Evolutionary conservation across 2,329 filamentous ascomycete species (phyloP).

Genomic region (Orbilia javanica): DNA sequence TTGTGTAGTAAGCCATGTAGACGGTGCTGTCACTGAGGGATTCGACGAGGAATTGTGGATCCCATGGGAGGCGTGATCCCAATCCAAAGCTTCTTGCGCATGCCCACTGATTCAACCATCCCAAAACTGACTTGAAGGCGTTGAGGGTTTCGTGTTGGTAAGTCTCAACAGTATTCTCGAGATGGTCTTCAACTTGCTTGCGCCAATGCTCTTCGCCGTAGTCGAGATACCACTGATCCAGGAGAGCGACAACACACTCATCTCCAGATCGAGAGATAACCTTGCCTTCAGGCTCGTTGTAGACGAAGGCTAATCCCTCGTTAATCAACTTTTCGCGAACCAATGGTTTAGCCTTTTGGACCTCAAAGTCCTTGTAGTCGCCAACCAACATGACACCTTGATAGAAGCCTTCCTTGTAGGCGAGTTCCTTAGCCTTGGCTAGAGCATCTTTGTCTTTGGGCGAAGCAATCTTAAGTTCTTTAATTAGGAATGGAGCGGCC

Average conservation of each 20-base stretch:
- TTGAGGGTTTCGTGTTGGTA: conserved; percentile 83
- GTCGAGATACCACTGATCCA: conserved; percentile 98
- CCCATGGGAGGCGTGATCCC: conserved; percentile 95
- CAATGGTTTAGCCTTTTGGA: conserved; percentile 87
- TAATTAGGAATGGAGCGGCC: conserved; percentile 83
- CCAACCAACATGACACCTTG: conserved; percentile 90
- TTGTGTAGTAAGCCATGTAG: conserved; percentile 86
- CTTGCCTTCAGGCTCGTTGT: conserved; percentile 90
- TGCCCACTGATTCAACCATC: conserved; percentile 96
- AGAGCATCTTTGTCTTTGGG: conserved; percentile 94
- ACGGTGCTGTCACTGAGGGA: conserved; percentile 91
- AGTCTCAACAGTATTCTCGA: conserved; percentile 80
- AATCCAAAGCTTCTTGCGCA: conserved; percentile 92
- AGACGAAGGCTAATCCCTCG: conserved; percentile 83
- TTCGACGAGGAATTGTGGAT: conserved; percentile 89
- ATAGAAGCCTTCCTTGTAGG: conserved; percentile 98
- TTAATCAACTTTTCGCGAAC: conserved; percentile 83
- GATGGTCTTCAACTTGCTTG: conserved; percentile 77
- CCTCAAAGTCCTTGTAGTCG: conserved; percentile 86
- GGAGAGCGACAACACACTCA: conserved; percentile 89
- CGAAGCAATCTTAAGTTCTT: conserved; percentile 95
- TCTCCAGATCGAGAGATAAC: conserved; percentile 91
- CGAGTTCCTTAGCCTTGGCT: conserved; percentile 91
- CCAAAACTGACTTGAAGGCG: conserved; percentile 84
- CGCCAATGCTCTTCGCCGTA: conserved; percentile 94